Conservation (phyloP, 495 filamentous ascomycete genomes). For the Cryomyces minteri region DNA sequence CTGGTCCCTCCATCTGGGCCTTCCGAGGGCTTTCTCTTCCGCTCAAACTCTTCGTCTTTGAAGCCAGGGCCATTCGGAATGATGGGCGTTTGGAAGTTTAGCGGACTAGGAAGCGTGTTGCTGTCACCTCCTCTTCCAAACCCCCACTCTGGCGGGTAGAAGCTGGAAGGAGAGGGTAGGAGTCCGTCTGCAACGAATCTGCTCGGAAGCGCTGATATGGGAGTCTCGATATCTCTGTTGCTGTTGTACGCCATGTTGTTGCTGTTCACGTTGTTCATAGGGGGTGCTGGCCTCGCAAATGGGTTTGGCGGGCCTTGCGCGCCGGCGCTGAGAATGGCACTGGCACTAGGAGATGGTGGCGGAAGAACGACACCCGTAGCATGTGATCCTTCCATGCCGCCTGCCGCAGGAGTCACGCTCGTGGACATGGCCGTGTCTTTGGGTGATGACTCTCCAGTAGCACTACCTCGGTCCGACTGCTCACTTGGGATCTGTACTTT, state of each 20-base stretch:
- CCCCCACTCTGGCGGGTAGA: constrained; percentile 89
- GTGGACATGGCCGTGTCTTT: constrained; percentile 45
- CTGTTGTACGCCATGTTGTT: constrained; percentile 32
- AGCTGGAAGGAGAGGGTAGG: constrained; percentile 71
- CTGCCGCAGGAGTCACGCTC: constrained; percentile 25
- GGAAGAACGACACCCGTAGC: constrained; percentile 61
- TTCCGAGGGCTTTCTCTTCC: constrained; percentile 22
- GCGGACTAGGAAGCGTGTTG: constrained; percentile 74
- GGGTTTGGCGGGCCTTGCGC: constrained; percentile 89
- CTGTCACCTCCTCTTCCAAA: constrained; percentile 45
- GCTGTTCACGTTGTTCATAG: constrained; percentile 35
- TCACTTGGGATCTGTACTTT: constrained; percentile 92
- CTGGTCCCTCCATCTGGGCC: constrained; percentile 11
- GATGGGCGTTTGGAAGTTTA: constrained; percentile 82
- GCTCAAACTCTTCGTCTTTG: constrained; percentile 20
- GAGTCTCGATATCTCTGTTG: constrained; percentile 75
- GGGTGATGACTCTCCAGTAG: constrained; percentile 58
- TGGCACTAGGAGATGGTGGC: constrained; percentile 79
- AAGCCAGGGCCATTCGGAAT: constrained; percentile 32
- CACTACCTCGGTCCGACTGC: constrained; percentile 64
- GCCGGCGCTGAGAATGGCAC: constrained; percentile 72
- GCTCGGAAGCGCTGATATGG: constrained; percentile 90
- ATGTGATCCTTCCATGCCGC: constrained; percentile 35
- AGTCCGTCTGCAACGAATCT: constrained; percentile 73
- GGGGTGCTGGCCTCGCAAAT: constrained; percentile 68